Evolutionary conservation across 2,329 filamentous ascomycete species (phyloP), one percentile per base, ranked within the genome.

Genomic region (Aspergillus novoparasiticus): DNA sequence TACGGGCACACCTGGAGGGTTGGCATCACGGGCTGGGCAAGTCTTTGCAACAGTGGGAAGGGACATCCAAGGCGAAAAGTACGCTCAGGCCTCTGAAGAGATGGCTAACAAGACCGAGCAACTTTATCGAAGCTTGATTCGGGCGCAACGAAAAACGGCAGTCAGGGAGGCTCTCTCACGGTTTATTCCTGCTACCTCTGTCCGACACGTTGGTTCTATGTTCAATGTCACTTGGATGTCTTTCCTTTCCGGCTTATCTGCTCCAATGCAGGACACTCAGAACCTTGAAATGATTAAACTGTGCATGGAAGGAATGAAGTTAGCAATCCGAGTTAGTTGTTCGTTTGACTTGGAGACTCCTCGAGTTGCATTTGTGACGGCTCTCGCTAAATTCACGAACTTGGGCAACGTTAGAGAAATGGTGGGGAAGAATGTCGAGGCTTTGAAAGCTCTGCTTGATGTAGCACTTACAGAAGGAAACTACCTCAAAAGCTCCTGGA

Each of bases 201-300:
- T 93, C 76, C 94, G 93, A 71, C 95, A 99, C 76, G 91, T 97
- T 57, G 95, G 95, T 0, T 93, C 95, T 0, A 99, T 99, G 95
- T 98, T 99, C 74, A 94, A 97, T 72, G 93, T 97, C 28, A 96
- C 93, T 0, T 99, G 95, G 95, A 99, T 98, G 94, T 97, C 94
- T 11, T 96, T 97, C 78, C 90, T 99, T 73, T 98, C 94, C 6
- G 94, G 94, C 0, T 85, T 99, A 30, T 97, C 94, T 1, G 94
- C 92, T 57, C 92, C 96, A 69, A 94, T 95, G 76, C 95, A 98
- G 71, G 94, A 97, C 74, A 91, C 92, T 0, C 92, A 96, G 69
- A 97, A 97, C 72, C 83, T 97, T 5, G 93, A 97, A 69, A 92
- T 95, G 19, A 94, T 97, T 76, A 93, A 90, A 74, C 80, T 97